A percentile compares a stretch with the other conserved stretches of the same genome.
phyloP scores from a whole-genome alignment of 2,329 filamentous ascomycete species.

The Davidsoniella neocaledoniae region DNA sequence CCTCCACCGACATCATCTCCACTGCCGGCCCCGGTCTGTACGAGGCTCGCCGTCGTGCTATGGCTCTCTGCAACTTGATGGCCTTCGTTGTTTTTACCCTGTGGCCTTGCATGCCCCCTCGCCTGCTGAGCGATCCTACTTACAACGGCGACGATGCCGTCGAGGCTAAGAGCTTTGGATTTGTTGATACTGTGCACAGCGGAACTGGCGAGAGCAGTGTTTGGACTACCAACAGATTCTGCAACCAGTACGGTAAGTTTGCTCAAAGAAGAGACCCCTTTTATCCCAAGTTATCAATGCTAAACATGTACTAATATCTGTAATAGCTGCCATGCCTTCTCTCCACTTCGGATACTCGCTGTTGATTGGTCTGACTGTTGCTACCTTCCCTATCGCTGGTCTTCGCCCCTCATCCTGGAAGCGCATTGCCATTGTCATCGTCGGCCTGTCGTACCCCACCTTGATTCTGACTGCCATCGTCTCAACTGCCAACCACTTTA shows the following conservation, averaged over 20 bases:
- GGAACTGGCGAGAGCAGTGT: conserved; percentile 39
- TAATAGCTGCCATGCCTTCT: conserved; percentile 54
- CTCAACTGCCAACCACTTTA: conserved; percentile 56
- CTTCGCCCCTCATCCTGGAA: conserved; percentile 34
- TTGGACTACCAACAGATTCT: conserved; percentile 57
- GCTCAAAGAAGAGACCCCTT: background rate
- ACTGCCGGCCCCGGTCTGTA: conserved; percentile 30
- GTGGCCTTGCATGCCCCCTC: conserved; percentile 48
- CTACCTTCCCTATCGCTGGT: conserved; percentile 43
- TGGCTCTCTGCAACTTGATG: conserved; percentile 44
- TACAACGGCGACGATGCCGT: conserved; percentile 38
- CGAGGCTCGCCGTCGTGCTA: conserved; percentile 38
- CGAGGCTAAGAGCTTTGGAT: conserved; percentile 43
- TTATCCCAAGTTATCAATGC: background rate
- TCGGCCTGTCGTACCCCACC: conserved; percentile 47
- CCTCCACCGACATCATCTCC: conserved; percentile 17
- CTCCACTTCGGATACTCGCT: conserved; percentile 63
- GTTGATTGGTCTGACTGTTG: conserved; percentile 53
- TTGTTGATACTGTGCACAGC: conserved; percentile 43
- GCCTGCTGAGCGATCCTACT: conserved; percentile 37
- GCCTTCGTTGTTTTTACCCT: conserved; percentile 45
- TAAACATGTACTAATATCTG: conserved; percentile 10
- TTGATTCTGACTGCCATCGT: conserved; percentile 52
- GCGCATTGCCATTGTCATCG: conserved; percentile 25
- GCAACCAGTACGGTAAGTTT: conserved; percentile 52